phyloP scores from a whole-genome alignment of 768 basidiomycete species.

The Tulasnella sp. region DNA sequence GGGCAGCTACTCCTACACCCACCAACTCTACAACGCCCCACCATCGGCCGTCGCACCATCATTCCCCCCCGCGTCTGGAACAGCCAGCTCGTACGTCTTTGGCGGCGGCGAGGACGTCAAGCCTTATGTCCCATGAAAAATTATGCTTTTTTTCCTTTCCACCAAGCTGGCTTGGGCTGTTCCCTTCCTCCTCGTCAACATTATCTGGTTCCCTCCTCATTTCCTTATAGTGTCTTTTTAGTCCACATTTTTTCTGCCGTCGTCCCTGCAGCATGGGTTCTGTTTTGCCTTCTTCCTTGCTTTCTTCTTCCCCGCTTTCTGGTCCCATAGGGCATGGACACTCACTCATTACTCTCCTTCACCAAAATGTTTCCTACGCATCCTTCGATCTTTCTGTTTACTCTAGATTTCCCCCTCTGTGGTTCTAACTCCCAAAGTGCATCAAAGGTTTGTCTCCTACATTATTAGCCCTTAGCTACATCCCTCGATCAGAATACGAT shows the following conservation, averaged over 20 bases:
- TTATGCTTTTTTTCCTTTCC: background rate
- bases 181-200: background rate
- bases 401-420: background rate
- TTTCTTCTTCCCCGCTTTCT: background rate
- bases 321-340: background rate
- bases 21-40: conserved; percentile 4
- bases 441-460: background rate
- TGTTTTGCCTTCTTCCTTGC: background rate
- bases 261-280: background rate
- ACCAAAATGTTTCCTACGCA: background rate
- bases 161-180: background rate
- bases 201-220: background rate
- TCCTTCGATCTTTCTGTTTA: background rate
- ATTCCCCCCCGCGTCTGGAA: conserved; percentile 9
- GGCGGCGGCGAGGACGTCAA: background rate
- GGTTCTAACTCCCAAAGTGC: background rate
- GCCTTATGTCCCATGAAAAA: conserved; percentile 5
- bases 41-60: background rate
- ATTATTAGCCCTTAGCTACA: background rate
- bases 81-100: conserved; percentile 12
- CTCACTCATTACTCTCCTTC: background rate
- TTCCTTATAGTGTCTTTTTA: background rate
- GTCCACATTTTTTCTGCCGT: background rate
- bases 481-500: background rate
- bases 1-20: background rate